Conservation (phyloP, 345 rosid genomes). For the Arabis alpina region DNA sequence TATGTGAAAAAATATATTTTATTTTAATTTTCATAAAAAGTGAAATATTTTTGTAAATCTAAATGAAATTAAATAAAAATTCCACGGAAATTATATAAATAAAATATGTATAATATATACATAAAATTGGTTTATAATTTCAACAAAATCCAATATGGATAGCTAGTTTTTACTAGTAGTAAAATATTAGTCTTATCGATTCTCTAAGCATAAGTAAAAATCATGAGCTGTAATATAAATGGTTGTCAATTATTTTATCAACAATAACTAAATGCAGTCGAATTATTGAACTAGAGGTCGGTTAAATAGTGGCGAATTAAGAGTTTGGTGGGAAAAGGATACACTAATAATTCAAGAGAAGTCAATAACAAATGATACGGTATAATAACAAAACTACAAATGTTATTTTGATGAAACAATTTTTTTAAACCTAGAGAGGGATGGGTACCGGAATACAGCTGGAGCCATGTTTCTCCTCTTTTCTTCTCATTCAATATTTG, state of each 20-base stretch:
- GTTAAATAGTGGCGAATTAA: conserved; percentile 20
- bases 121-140: neutral
- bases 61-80: no score
- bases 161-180: neutral
- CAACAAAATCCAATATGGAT: neutral
- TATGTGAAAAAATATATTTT: neutral
- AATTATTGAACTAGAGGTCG: conserved; percentile 40
- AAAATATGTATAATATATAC: neutral
- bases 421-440: conserved; percentile 34
- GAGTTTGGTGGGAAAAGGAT: conserved; percentile 30
- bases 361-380: conserved; percentile 33
- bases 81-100: neutral
- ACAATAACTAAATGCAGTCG: conserved; percentile 23
- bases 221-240: conserved; percentile 2
- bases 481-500: conserved; percentile 31
- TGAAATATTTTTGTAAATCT: no score
- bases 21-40: no score
- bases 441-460: conserved; percentile 70
- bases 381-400: conserved; percentile 7
- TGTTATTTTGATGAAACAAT: no score
- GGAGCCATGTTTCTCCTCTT: conserved; percentile 50
- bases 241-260: conserved; percentile 25
- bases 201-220: neutral
- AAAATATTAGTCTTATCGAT: neutral
- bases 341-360: conserved; percentile 21